These are phyloP conservation scores for Lodderomyces elongisporus DNA, from an alignment of 1,139 yeast genomes.

Conservation along the genomic window DNA sequence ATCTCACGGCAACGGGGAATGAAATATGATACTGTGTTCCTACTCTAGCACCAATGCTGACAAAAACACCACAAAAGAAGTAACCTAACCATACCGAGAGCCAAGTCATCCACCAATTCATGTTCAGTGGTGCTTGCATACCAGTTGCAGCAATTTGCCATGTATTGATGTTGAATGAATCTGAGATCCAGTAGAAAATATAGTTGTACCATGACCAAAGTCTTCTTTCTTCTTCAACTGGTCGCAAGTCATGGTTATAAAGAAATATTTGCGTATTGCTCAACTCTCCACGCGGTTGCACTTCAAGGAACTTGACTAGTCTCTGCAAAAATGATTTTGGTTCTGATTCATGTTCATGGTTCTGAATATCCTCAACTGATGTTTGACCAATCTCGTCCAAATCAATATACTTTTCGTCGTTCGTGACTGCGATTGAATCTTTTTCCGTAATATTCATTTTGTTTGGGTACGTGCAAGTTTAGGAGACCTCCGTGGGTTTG, in stretches of 20 bases:
- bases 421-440: too few species aligned
- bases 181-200: slow-evolving; percentile 80
- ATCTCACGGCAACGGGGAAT: slow-evolving; percentile 70
- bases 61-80: slow-evolving; percentile 55
- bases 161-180: slow-evolving; percentile 80
- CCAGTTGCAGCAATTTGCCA: slow-evolving; percentile 92
- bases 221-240: slow-evolving; percentile 65
- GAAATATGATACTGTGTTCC: slow-evolving; percentile 74
- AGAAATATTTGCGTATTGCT: slow-evolving; percentile 53
- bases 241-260: slow-evolving; percentile 68
- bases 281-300: slow-evolving; percentile 25
- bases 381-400: slow-evolving; percentile 1
- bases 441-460: too few species aligned
- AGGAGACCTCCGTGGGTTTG: too few species aligned
- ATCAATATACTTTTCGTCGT: too few species aligned
- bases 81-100: slow-evolving; percentile 76
- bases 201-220: slow-evolving; percentile 80
- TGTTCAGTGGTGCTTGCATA: slow-evolving; percentile 43
- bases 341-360: too few species aligned
- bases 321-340: slow-evolving; percentile 9
- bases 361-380: slow-evolving; percentile 5
- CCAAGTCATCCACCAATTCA: slow-evolving; percentile 92
- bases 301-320: slow-evolving; percentile 8
- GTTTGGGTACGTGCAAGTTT: too few species aligned
- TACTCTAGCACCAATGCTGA: slow-evolving; percentile 59